Conservation (phyloP, 2,329 filamentous ascomycete genomes). For the Endocalyx cinctus region DNA sequence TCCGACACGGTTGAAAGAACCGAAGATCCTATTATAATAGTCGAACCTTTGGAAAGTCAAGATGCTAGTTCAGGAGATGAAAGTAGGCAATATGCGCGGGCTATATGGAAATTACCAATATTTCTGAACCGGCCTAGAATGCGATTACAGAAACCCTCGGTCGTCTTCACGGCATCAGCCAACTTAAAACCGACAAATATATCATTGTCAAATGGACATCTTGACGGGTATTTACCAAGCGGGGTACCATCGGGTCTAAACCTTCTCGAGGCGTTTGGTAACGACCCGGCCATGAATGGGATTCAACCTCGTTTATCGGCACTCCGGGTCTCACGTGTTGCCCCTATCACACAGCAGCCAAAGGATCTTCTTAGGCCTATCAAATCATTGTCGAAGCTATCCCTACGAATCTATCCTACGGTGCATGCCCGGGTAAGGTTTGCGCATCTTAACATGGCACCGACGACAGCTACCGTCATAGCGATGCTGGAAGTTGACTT, state of each 20-base stretch:
- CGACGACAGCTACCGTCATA: conserved; percentile 57
- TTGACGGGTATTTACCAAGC: conserved; percentile 64
- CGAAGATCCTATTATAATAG: conserved; percentile 46
- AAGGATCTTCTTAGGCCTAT: conserved; percentile 61
- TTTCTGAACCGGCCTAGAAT: conserved; percentile 57
- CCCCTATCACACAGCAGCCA: conserved; percentile 57
- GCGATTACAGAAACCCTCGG: conserved; percentile 60
- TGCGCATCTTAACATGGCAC: conserved; percentile 56
- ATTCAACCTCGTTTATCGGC: conserved; percentile 66
- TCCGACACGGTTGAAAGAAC: conserved; percentile 46
- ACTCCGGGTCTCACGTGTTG: conserved; percentile 68
- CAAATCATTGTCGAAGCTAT: conserved; percentile 57
- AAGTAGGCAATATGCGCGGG: conserved; percentile 41
- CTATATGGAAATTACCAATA: conserved; percentile 57
- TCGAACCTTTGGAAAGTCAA: conserved; percentile 34
- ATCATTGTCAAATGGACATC: conserved; percentile 34
- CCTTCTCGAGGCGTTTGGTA: conserved; percentile 68
- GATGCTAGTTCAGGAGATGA: conserved; percentile 17
- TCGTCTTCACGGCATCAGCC: conserved; percentile 61
- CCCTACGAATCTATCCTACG: conserved; percentile 62
- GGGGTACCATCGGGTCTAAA: conserved; percentile 67
- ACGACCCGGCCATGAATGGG: conserved; percentile 59
- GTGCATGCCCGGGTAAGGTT: conserved; percentile 71
- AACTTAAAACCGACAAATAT: conserved; percentile 51
- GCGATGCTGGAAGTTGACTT: conserved; percentile 72